A percentile compares a stretch with the other conserved stretches of the same genome.
phyloP scores from a whole-genome alignment of 306 rosid genomes.

The Cicer chorassanicum region DNA sequence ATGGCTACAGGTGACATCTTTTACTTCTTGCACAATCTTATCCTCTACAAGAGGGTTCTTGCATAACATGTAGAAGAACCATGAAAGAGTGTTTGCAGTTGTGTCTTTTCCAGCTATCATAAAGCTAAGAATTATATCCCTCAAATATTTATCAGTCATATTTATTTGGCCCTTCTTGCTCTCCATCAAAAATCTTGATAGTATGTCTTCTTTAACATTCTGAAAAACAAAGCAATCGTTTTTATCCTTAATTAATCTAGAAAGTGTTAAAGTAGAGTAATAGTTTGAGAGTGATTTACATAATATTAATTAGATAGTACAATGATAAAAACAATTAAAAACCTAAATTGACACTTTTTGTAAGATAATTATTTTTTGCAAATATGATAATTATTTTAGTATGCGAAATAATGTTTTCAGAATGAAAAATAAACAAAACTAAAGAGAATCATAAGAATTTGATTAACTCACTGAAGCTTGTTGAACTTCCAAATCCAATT shows the following conservation, averaged over 20 bases:
- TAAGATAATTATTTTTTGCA: no score
- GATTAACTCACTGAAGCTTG: conserved; percentile 55
- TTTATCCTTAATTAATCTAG: no score
- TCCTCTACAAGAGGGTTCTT: conserved; percentile 77
- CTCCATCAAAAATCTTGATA: conserved; percentile 77
- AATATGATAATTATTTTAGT: no score
- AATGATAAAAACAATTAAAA: no score
- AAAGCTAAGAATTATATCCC: conserved; percentile 74
- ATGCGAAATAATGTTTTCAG: no score
- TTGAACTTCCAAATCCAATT: conserved; percentile 40
- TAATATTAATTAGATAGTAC: no score
- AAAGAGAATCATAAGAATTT: no score
- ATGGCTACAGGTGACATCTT: conserved; percentile 45
- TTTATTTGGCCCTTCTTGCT: conserved; percentile 61
- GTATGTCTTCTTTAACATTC: conserved; percentile 74
- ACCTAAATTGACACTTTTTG: no score
- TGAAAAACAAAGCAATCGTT: conserved; percentile 26
- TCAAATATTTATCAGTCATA: conserved; percentile 65
- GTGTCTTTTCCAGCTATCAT: conserved; percentile 84
- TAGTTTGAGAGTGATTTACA: no score
- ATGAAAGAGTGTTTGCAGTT: conserved; percentile 70
- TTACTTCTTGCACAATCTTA: conserved; percentile 70
- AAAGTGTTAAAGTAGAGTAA: no score
- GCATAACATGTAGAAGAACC: conserved; percentile 86
- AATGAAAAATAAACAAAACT: no score